Conservation (phyloP, 129 eudicot genomes). For the Arctium lappa region DNA sequence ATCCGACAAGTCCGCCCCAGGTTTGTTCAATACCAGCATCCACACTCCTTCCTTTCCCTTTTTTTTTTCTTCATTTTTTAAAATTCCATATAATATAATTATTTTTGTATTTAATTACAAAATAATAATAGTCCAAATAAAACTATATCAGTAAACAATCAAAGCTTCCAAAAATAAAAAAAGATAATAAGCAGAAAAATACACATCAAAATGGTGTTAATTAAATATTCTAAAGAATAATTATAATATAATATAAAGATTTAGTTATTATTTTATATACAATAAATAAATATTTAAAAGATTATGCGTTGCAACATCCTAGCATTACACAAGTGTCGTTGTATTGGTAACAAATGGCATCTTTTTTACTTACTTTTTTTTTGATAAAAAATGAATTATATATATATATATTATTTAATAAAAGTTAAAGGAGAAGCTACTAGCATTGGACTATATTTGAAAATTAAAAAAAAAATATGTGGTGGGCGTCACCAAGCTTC, state of each 20-base stretch:
- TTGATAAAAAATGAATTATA: too few species aligned
- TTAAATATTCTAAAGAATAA: too few species aligned
- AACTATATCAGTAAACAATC: too few species aligned
- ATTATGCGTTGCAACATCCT: background rate
- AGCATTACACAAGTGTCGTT: background rate
- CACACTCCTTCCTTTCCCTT: background rate
- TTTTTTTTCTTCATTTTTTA: background rate
- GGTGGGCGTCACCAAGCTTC: background rate
- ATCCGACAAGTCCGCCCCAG: slow-evolving; percentile 30
- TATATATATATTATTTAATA: too few species aligned
- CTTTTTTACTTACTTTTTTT: background rate
- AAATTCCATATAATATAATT: too few species aligned
- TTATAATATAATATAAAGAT: background rate
- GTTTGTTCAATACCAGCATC: slow-evolving; percentile 22
- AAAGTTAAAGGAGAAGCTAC: background rate
- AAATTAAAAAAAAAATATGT: background rate
- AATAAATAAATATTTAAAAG: background rate
- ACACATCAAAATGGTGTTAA: background rate
- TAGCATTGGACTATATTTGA: background rate
- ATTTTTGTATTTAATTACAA: too few species aligned
- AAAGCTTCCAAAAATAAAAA: too few species aligned
- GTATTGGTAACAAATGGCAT: background rate
- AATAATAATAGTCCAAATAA: too few species aligned
- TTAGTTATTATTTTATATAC: background rate
- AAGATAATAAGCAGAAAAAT: background rate